A percentile compares a stretch with the other conserved stretches of the same genome.
Evolutionary conservation across 2,329 filamentous ascomycete species (phyloP).

Genomic region (Zymoseptoria tritici): DNA sequence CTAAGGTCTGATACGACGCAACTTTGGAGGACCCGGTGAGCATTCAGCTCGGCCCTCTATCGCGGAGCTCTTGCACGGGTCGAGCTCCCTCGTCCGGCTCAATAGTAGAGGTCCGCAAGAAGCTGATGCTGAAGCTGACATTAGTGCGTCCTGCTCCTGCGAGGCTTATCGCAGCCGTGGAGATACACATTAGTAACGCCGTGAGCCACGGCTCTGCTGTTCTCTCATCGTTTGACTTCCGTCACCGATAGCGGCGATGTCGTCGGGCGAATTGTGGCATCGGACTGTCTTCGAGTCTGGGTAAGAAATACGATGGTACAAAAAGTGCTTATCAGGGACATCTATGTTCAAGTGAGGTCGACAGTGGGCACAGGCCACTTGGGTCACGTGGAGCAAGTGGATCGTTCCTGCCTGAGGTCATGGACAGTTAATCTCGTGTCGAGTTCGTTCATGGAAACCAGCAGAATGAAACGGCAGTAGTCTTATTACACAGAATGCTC

Average conservation of each 20-base stretch:
- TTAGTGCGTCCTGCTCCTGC: neutral
- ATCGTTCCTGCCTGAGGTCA: too few species aligned
- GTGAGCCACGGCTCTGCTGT: neutral
- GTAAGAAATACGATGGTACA: neutral
- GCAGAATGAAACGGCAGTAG: neutral
- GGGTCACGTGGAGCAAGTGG: neutral
- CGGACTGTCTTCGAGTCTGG: neutral
- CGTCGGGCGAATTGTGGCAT: neutral
- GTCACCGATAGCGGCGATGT: neutral
- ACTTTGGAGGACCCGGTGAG: neutral
- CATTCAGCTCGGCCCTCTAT: neutral
- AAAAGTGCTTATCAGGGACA: neutral
- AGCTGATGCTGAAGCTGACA: neutral
- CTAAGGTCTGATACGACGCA: neutral
- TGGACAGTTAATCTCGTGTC: too few species aligned
- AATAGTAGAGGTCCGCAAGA: neutral
- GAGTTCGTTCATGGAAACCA: too few species aligned
- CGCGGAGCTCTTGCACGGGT: neutral
- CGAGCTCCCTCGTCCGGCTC: neutral
- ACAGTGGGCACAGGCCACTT: neutral
- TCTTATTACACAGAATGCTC: neutral
- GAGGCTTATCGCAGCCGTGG: neutral
- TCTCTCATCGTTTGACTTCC: neutral
- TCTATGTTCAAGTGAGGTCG: neutral
- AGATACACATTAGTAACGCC: neutral